Evolutionary conservation across 2,329 filamentous ascomycete genomes (phyloP).

Genomic region (Lasiodiplodia citricola): DNA sequence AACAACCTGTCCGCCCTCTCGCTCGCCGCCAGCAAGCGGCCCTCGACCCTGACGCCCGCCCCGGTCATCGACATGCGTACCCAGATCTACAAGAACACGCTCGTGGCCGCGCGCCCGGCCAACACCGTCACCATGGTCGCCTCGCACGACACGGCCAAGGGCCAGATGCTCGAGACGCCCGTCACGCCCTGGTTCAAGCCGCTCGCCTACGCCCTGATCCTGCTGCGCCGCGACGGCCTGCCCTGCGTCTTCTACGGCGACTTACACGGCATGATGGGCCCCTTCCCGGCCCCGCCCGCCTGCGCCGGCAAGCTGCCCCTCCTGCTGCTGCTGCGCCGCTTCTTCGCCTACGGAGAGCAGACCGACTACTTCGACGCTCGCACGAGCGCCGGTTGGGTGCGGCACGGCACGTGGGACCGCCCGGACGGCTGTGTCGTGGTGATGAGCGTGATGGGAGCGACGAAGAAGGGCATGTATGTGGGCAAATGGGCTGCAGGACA

Average conservation of each 20-base stretch:
- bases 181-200: slow-evolving; percentile 72
- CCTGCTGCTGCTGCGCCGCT: slow-evolving; percentile 66
- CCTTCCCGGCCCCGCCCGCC: slow-evolving; percentile 58
- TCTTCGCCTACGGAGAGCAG: slow-evolving; percentile 71
- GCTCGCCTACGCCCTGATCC: slow-evolving; percentile 72
- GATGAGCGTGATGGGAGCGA: slow-evolving; percentile 59
- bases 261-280: slow-evolving; percentile 66
- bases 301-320: slow-evolving; percentile 62
- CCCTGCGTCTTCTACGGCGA: slow-evolving; percentile 76
- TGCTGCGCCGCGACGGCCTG: slow-evolving; percentile 66
- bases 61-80: slow-evolving; percentile 60
- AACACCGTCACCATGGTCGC: slow-evolving; percentile 71
- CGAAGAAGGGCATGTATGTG: slow-evolving; percentile 66
- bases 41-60: slow-evolving; percentile 31
- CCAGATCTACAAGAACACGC: slow-evolving; percentile 62
- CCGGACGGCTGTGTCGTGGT: slow-evolving; percentile 47
- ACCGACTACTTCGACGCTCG: slow-evolving; percentile 66
- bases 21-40: slow-evolving; percentile 49
- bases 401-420: slow-evolving; percentile 54
- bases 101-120: slow-evolving; percentile 60
- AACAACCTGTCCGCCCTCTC: slow-evolving; percentile 69
- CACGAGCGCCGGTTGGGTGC: slow-evolving; percentile 67
- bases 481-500: slow-evolving; percentile 64
- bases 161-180: slow-evolving; percentile 66
- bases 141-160: slow-evolving; percentile 73